Evolutionary conservation across 2,329 filamentous ascomycete genomes (phyloP), one percentile per base, ranked within the genome.

Genomic region (Penicillium sp.): DNA sequence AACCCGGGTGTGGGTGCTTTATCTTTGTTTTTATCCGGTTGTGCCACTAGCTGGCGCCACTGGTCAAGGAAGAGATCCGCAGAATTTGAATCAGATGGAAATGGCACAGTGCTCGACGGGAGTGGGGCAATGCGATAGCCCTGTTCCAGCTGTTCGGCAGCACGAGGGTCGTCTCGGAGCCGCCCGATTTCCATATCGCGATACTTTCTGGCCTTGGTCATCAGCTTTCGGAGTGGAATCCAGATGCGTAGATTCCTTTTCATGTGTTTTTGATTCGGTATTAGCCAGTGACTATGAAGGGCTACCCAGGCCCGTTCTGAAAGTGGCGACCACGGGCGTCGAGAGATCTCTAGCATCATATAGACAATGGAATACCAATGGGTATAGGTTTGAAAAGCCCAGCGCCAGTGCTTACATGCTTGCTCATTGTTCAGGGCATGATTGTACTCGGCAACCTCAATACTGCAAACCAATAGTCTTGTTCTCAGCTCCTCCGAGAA

Each of bases 341-440:
- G 76, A 14, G 75, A 77, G 1, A 79, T 69, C 62, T 84, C 81
- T 13, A 85, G 74, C 29, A 85, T 62, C 0, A 84, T 72, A 60
- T 82, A 85, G 0, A 82, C 81, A 4, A 85, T 77, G 5, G 83
- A 81, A 60, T 85, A 78, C 81, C 82, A 85, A 57, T 85, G 82
- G 0, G 79, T 82, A 64, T 84, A 85, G 0, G 81, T 83, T 61
- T 84, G 80, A 66, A 82, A 85, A 6, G 84, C 71, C 83, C 83
- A 86, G 18, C 81, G 79, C 78, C 81, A 85, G 45, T 79, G 79
- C 10, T 76, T 76, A 51, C 76, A 78, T 16, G 71, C 73, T 2
- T 73, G 70, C 53, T 85, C 81, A 3, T 75, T 71, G 50, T 81
- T 83, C n/a, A 86, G 68, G 1, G 78, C 73, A 58, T 82, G 78